These are phyloP conservation scores for Wickerhamiella sergipiensis DNA, from an alignment of 805 yeast genomes.

Conservation along the genomic window DNA sequence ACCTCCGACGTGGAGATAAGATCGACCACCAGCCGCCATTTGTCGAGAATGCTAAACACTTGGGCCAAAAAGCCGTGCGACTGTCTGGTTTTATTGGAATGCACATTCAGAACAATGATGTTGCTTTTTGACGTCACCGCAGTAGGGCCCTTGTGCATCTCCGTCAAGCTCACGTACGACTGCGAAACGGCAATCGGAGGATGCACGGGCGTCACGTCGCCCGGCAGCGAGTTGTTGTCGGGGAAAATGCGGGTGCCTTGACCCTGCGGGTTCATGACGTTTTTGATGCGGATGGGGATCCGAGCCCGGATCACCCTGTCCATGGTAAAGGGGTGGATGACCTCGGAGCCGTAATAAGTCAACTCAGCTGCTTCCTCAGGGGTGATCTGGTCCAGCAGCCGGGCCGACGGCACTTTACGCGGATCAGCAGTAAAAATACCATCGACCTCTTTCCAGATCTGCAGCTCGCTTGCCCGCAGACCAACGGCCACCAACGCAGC, in stretches of 20 bases:
- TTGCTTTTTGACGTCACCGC: conserved; percentile 93
- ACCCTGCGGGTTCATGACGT: conserved; percentile 89
- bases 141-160: conserved; percentile 39
- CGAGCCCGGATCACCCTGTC: conserved; percentile 94
- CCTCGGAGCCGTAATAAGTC: conserved; percentile 95
- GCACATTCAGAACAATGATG: conserved; percentile 83
- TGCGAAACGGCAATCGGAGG: conserved; percentile 59
- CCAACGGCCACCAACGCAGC: conserved; percentile 97
- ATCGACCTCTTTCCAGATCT: conserved; percentile 98
- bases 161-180: conserved; percentile 35
- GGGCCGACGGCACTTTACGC: conserved; percentile 80
- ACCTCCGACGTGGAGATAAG: conserved; percentile 95
- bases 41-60: conserved; percentile 76
- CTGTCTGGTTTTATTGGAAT: conserved; percentile 81
- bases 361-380: conserved; percentile 98
- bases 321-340: conserved; percentile 98
- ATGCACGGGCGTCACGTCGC: conserved; percentile 87
- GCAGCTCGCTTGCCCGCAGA: conserved; percentile 78
- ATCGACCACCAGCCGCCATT: conserved; percentile 77
- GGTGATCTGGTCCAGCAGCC: conserved; percentile 73
- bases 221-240: conserved; percentile 70
- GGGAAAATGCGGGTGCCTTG: conserved; percentile 91
- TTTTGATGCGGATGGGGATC: conserved; percentile 92
- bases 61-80: conserved; percentile 92
- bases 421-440: conserved; percentile 99